Evolutionary conservation across 148 eudicot genomes (phyloP), one percentile per base, ranked within the genome.

Genomic region (Agrostemma githago): DNA sequence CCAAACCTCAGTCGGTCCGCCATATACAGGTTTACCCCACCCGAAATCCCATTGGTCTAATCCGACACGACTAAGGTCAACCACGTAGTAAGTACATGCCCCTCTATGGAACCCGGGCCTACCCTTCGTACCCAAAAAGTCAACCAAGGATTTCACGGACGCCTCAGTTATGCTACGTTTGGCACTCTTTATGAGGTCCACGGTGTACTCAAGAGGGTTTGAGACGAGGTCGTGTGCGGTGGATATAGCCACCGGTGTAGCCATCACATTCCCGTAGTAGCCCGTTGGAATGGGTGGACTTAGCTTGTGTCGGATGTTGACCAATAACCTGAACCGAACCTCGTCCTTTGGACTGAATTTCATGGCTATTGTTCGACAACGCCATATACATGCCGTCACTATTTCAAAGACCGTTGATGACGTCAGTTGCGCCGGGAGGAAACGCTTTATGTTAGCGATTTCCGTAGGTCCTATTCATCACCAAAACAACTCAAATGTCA

Each of bases 401-500:
- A 41, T 26, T 16, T 66, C 70, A 12, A 66, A 66, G 11, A 53
- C 19, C 17, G 70, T 4, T 41, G 70, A 41, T 6, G 53, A 66
- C 17, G 16, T 66, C 17, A 41, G 1, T 4, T 42, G 53, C 4
- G 53, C 26, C 14, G 70, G 70, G 21, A 66, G 70, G 16, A 43
- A 66, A 1, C 70, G 51, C 12, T 26, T 16, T 3, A 66, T 41
- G 11, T 21, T 53, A 2, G 21, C 53, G 1, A 66, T 66, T 43
- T 66, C 78, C 0, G 42, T 62, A 0, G 74, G 78, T 3, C 82
- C 82, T 79, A 66, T 15, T 19, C 43, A 39, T 11, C 34, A 26
- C 34, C 34, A 26, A 26, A 26, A 26, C 34, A 26, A 26, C 1
- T 26, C 1, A 26, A 26, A 26, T 26, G 34, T 26, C 34, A 26